A percentile compares a stretch with the other conserved stretches of the same genome.
These are phyloP conservation scores for Gliomastix tumulicola DNA, from an alignment of 2,329 filamentous ascomycete genomes.

Conservation along the genomic window DNA sequence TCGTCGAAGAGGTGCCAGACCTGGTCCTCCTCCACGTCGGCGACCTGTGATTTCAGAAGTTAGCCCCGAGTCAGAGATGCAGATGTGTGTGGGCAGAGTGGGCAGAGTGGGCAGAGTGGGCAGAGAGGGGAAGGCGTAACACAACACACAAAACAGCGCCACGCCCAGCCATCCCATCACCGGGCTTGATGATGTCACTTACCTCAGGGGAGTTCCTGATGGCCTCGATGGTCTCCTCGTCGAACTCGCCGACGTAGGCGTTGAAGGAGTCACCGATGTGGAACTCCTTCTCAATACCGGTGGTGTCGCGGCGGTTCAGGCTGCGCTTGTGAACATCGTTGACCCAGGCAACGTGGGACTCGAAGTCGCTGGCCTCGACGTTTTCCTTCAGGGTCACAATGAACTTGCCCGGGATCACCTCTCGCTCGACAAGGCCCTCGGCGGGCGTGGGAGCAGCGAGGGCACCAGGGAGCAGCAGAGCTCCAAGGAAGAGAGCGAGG, in stretches of 20 bases:
- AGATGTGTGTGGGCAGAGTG: not conserved
- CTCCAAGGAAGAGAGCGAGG: slow-evolving; percentile 20
- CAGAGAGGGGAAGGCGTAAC: no score
- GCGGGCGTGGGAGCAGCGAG: slow-evolving; percentile 16
- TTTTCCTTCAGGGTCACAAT: slow-evolving; percentile 53
- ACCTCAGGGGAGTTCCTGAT: slow-evolving; percentile 34
- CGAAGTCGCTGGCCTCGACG: slow-evolving; percentile 27
- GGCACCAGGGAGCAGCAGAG: slow-evolving; percentile 18
- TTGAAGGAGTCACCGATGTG: slow-evolving; percentile 22
- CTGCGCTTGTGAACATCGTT: slow-evolving; percentile 48
- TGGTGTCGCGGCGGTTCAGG: slow-evolving; percentile 35
- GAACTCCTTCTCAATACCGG: slow-evolving; percentile 20
- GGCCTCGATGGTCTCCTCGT: slow-evolving; percentile 27
- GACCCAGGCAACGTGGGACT: slow-evolving; percentile 40
- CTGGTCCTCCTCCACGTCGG: slow-evolving; percentile 18
- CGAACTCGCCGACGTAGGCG: slow-evolving; percentile 36
- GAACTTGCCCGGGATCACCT: slow-evolving; percentile 25
- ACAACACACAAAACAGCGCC: no score
- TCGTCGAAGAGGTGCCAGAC: slow-evolving; percentile 5
- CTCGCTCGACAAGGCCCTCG: no score
- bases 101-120: not conserved
- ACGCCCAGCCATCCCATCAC: no score
- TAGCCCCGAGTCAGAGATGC: not conserved
- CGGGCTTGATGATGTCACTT: no score
- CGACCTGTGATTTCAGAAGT: no score